Percentiles rank a stretch among this genome's conserved stretches.
Conservation (phyloP, 805 yeast genomes). For the Lipomyces sp. region DNA sequence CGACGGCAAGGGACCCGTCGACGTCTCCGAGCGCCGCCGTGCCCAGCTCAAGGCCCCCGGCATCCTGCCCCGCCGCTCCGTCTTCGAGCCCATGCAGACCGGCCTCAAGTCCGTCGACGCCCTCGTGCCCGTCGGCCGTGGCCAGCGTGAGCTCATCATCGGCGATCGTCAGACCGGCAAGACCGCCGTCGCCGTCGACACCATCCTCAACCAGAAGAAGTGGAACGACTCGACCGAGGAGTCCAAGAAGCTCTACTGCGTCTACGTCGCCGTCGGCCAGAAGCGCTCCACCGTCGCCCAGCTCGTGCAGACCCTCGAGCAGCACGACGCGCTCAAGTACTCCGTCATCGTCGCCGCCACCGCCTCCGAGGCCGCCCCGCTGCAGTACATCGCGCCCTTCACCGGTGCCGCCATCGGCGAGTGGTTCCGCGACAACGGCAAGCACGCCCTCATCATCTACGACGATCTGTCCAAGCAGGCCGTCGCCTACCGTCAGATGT, state of each 20-base stretch:
- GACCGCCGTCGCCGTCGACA: constrained; percentile 98
- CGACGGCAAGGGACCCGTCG: constrained; percentile 99
- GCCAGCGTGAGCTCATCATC: constrained; percentile 99
- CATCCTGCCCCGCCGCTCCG: constrained; percentile 98
- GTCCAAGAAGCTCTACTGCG: constrained; percentile 98
- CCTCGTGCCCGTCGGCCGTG: constrained; percentile 99
- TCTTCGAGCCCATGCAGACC: constrained; percentile 99
- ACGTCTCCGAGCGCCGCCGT: constrained; percentile 77
- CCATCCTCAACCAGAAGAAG: constrained; percentile 98
- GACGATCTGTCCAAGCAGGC: constrained; percentile 99
- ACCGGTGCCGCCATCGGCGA: constrained; percentile 99
- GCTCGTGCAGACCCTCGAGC: constrained; percentile 98
- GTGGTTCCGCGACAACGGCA: constrained; percentile 99
- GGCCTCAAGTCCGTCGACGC: constrained; percentile 99
- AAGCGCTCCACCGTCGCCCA: constrained; percentile 99
- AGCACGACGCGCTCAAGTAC: constrained; percentile 96
- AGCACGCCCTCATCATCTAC: constrained; percentile 92
- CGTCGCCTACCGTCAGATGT: constrained; percentile 99
- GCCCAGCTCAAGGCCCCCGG: constrained; percentile 99
- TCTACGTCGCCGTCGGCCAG: constrained; percentile 99
- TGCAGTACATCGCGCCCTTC: constrained; percentile 99
- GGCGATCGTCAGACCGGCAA: constrained; percentile 99
- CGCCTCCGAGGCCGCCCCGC: constrained; percentile 99
- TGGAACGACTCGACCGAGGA: constrained; percentile 96
- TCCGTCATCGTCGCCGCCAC: constrained; percentile 98